A percentile compares a stretch with the other conserved stretches of the same genome.
phyloP scores from a whole-genome alignment of 2,329 filamentous ascomycete species.

The Trichoderma afroharzianum region DNA sequence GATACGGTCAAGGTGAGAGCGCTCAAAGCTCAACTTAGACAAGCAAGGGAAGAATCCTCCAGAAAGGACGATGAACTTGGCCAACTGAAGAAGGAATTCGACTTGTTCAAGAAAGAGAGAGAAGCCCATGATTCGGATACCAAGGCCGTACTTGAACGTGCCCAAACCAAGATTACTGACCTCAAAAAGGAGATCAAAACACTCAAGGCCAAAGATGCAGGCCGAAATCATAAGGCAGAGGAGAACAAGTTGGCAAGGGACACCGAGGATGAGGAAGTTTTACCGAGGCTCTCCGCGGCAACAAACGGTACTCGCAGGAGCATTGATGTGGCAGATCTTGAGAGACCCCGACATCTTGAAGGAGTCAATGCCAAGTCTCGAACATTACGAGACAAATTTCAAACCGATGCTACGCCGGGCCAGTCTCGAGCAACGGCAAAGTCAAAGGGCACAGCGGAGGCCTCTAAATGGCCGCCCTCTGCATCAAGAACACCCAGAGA shows the following conservation, averaged over 20 bases:
- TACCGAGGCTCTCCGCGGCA: background rate
- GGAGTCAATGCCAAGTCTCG: constrained; percentile 21
- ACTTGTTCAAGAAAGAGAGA: constrained; percentile 50
- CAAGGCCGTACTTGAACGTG: constrained; percentile 51
- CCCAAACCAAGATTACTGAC: constrained; percentile 54
- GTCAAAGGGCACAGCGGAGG: constrained; percentile 18
- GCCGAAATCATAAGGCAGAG: constrained; percentile 29
- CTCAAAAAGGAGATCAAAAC: constrained; percentile 51
- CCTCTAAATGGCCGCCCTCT: constrained; percentile 40
- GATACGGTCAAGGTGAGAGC: constrained; percentile 32
- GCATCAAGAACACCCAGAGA: constrained; percentile 41
- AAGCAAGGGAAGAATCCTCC: constrained; percentile 41
- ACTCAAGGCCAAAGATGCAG: constrained; percentile 35
- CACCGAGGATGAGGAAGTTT: background rate
- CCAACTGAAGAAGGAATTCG: constrained; percentile 50
- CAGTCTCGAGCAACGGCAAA: constrained; percentile 20
- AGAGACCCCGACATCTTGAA: constrained; percentile 19
- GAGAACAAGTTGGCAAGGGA: constrained; percentile 19
- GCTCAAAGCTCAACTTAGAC: constrained; percentile 41
- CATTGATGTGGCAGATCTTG: constrained; percentile 27
- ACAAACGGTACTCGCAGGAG: constrained; percentile 23
- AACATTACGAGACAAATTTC: constrained; percentile 35
- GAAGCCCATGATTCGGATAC: constrained; percentile 54
- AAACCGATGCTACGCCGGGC: constrained; percentile 27
- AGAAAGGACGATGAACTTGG: constrained; percentile 49